Evolutionary conservation across 306 rosid genomes (phyloP).

Genomic region (Mucuna pruriens): DNA sequence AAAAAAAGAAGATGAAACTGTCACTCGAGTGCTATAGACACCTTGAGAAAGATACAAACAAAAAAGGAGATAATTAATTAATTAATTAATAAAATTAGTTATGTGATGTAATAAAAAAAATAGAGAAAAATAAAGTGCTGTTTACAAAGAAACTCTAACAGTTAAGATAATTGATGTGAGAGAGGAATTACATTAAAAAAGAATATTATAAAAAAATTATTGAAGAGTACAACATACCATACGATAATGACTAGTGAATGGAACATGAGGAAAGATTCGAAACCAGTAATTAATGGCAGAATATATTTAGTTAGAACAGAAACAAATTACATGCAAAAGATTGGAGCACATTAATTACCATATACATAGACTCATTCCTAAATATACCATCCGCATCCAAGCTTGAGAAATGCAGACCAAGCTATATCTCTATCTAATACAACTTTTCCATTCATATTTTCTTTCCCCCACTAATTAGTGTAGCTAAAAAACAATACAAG

Average conservation of each 20-base stretch:
- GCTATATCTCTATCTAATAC: background rate
- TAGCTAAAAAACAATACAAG: slow-evolving; percentile 33
- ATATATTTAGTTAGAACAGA: slow-evolving; percentile 33
- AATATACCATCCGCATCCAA: slow-evolving; percentile 24
- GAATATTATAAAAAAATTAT: background rate
- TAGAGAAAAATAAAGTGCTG: no score
- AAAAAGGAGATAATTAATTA: no score
- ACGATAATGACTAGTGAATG: background rate
- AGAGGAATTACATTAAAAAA: background rate
- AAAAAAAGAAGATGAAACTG: no score
- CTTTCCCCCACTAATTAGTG: slow-evolving; percentile 37
- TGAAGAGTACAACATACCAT: background rate
- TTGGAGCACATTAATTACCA: slow-evolving; percentile 38
- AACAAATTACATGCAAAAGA: slow-evolving; percentile 36
- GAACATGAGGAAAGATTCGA: background rate
- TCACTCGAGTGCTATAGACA: no score
- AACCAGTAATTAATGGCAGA: background rate
- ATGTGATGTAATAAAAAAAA: no score
- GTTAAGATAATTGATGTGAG: background rate
- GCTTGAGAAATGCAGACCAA: slow-evolving; percentile 25
- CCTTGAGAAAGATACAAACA: no score
- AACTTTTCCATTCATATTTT: slow-evolving; percentile 17
- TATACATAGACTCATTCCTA: slow-evolving; percentile 29
- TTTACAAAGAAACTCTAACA: no score
- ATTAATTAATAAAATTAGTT: no score